Evolutionary conservation across 1,284 basidiomycete genomes (phyloP), one percentile per base, ranked within the genome.

Genomic region (Irpex lacteus): DNA sequence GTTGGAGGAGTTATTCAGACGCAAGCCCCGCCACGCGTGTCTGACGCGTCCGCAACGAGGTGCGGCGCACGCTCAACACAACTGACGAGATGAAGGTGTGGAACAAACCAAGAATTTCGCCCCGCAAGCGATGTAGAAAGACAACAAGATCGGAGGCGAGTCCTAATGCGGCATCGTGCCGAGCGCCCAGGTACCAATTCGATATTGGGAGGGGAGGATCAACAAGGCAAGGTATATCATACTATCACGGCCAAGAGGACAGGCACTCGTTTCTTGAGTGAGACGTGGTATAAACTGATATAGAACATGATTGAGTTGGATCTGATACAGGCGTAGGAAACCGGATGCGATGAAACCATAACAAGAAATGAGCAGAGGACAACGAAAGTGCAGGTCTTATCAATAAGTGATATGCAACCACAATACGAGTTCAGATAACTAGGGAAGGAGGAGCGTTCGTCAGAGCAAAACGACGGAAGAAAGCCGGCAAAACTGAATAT

Each of bases 311-410:
- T 56, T 36, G 54, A 36, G 34, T 8, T 36, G 9, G 3, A 36
- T 34, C 15, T 21, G 26, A 34, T 56, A 56, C 54, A 56, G 13
- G 26, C 7, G 32, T 26, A 34, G 32, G 34, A 26, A 26, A 56
- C 13, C 19, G 54, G 8, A 56, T 56, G 54, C 54, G 54, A 53
- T 19, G n/a, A 9, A 21, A 26, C 21, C 54, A 18, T 9, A 15
- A 56, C 15, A 13, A 53, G 21, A 56, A 56, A 3, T 36, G 54
- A 56, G 54, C 54, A 56, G 19, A 18, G 54, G 54, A 56, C 34
- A 56, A 56, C 21, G 54, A 56, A 36, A 56, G 54, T 36, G 54
- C 54, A 36, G 54, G 18, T 56, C 54, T 56, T 56, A 36, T 56
- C 13, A 56, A 56, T 36, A 56, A 56, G 11, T 56, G 26, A 53